phyloP scores from a whole-genome alignment of 2,329 filamentous ascomycete genomes.

The Paracoccidioides brasiliensis region DNA sequence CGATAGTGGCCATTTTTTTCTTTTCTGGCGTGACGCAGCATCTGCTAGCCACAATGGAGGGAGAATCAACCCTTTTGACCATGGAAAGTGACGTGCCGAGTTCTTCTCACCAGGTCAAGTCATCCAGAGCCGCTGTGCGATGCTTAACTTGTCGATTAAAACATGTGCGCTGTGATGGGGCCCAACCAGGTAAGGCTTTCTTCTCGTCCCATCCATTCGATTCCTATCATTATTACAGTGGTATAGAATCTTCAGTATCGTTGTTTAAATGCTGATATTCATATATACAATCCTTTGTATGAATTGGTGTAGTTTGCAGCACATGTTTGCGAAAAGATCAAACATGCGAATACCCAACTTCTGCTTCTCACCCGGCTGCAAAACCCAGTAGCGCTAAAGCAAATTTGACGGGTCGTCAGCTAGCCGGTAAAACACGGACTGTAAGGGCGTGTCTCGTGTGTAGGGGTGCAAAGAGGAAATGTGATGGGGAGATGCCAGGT shows the following conservation, averaged over 20 bases:
- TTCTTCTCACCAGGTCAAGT: not conserved
- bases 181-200: not conserved
- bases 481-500: conserved; percentile 7
- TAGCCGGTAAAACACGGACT: not conserved
- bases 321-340: not conserved
- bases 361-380: not conserved
- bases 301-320: not conserved
- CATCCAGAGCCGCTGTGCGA: not conserved
- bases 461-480: conserved; percentile 7
- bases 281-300: not conserved
- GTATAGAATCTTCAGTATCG: no score
- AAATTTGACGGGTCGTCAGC: not conserved
- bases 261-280: not conserved
- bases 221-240: no score
- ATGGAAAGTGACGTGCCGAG: not conserved
- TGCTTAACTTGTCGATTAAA: not conserved
- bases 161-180: not conserved
- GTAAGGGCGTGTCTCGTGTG: conserved; percentile 2
- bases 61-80: not conserved
- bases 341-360: not conserved
- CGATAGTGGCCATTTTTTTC: not conserved
- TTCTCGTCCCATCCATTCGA: not conserved
- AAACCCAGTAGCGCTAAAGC: no score
- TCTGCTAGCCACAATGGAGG: not conserved
- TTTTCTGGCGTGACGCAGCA: not conserved